Evolutionary conservation across 176 grass and related monocot genomes (phyloP).

Genomic region (Oryza meyeriana): DNA sequence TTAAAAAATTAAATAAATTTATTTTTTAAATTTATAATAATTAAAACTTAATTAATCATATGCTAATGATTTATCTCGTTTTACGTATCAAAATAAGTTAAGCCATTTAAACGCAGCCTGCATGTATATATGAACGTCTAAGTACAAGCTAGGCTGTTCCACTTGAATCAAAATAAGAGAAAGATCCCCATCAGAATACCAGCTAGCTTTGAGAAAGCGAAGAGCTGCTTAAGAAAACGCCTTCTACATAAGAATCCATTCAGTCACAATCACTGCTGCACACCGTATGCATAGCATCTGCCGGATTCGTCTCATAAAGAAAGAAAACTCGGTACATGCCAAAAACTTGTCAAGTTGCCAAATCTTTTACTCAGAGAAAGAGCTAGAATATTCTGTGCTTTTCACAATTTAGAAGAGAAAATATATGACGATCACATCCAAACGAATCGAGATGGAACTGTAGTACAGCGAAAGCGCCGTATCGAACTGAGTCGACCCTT

Average conservation of each 20-base stretch:
- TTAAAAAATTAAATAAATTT: too few relatives aligned
- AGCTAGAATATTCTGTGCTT: slow-evolving; percentile 31
- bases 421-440: background rate
- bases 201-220: slow-evolving; percentile 24
- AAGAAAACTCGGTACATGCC: background rate
- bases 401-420: background rate
- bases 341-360: background rate
- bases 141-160: slow-evolving; percentile 9
- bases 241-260: background rate
- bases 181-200: slow-evolving; percentile 22
- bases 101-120: too few relatives aligned
- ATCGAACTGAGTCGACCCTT: slow-evolving; percentile 24
- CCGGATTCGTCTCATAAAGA: background rate
- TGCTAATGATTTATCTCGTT: too few relatives aligned
- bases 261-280: background rate
- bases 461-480: slow-evolving; percentile 19
- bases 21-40: too few relatives aligned
- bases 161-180: slow-evolving; percentile 30
- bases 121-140: background rate
- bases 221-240: slow-evolving; percentile 23
- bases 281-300: background rate
- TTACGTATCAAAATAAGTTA: too few relatives aligned
- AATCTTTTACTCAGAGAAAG: background rate
- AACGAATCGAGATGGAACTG: slow-evolving; percentile 16
- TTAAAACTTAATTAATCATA: too few relatives aligned